Evolutionary conservation across 2,329 filamentous ascomycete species (phyloP).

Genomic region (Cordyceps cateniannulata): DNA sequence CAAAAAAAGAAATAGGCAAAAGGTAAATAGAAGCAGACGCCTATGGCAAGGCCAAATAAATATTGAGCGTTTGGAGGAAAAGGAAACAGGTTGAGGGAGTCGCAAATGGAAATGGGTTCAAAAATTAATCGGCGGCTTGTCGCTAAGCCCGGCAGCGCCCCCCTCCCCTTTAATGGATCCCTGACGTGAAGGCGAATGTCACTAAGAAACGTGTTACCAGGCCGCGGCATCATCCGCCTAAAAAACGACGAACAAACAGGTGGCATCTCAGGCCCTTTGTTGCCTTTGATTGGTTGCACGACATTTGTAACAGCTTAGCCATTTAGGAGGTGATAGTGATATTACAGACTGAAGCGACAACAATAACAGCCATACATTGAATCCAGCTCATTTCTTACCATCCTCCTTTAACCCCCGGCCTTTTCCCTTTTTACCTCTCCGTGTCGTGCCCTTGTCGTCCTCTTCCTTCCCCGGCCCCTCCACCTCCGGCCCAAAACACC

Average conservation of each 20-base stretch:
- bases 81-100: background rate
- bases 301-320: too few species aligned
- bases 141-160: background rate
- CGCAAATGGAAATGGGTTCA: background rate
- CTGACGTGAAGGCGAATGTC: background rate
- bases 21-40: background rate
- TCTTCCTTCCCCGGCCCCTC: too few species aligned
- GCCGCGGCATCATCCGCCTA: background rate
- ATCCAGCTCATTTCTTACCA: too few species aligned
- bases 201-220: background rate
- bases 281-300: background rate
- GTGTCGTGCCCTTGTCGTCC: too few species aligned
- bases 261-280: background rate
- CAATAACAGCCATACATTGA: too few species aligned
- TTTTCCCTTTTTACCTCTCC: too few species aligned
- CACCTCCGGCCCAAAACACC: background rate
- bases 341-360: too few species aligned
- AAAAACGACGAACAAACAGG: constrained; percentile 1
- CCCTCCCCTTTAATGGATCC: constrained; percentile 10
- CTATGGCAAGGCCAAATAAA: too few species aligned
- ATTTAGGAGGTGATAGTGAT: too few species aligned
- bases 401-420: too few species aligned
- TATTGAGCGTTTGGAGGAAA: background rate
- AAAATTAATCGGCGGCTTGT: constrained; percentile 8
- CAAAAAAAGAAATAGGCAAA: background rate